A percentile compares a stretch with the other conserved stretches of the same genome.
phyloP scores from a whole-genome alignment of 352 stramenopile species.

The Phytophthora podocarpi region DNA sequence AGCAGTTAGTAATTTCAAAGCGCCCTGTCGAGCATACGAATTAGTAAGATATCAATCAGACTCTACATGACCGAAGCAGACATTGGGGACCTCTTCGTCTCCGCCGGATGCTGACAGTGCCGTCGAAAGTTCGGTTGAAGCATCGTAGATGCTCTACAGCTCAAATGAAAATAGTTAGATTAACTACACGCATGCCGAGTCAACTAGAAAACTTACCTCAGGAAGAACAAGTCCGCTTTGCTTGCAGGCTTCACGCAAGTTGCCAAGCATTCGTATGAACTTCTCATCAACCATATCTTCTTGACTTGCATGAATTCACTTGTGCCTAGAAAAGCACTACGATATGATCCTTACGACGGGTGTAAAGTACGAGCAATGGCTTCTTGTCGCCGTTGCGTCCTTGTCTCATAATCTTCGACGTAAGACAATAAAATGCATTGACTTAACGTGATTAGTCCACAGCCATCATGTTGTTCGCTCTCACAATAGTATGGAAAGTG shows the following conservation, averaged over 20 bases:
- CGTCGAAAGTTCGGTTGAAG: conserved; percentile 5
- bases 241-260: conserved; percentile 15
- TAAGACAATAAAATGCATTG: too few relatives aligned
- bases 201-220: conserved; percentile 1
- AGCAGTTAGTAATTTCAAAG: conserved; percentile 2
- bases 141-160: conserved; percentile 10
- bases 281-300: conserved; percentile 6
- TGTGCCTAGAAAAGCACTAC: background rate
- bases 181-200: background rate
- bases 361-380: conserved; percentile 1
- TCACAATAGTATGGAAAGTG: conserved; percentile 17
- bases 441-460: too few relatives aligned
- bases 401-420: conserved; percentile 18
- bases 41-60: background rate
- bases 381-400: conserved; percentile 3
- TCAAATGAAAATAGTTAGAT: background rate
- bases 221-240: conserved; percentile 7
- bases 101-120: conserved; percentile 2
- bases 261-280: background rate
- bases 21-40: background rate
- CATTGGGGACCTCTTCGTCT: conserved; percentile 11
- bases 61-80: background rate
- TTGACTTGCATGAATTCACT: background rate
- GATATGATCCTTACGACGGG: conserved; percentile 12
- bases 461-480: too few relatives aligned